phyloP scores from a whole-genome alignment of 2,329 filamentous ascomycete genomes.

The Neofusicoccum umdonicola region DNA sequence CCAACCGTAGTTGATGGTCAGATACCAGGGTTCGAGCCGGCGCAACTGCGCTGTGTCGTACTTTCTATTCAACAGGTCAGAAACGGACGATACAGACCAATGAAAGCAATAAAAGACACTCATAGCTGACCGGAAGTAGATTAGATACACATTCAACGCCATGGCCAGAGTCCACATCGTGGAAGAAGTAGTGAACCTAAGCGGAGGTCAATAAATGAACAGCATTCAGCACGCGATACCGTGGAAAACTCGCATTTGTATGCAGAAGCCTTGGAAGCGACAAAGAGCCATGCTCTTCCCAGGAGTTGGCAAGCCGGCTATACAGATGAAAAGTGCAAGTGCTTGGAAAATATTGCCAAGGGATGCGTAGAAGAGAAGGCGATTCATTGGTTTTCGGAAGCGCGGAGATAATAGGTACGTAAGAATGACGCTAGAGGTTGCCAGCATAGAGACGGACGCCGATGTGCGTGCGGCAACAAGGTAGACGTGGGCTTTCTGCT shows the following conservation, averaged over 20 bases:
- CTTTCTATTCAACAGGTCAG: constrained; percentile 38
- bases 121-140: constrained; percentile 59
- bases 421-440: constrained; percentile 52
- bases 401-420: constrained; percentile 66
- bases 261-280: constrained; percentile 73
- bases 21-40: constrained; percentile 68
- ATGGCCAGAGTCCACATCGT: constrained; percentile 76
- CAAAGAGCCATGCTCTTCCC: constrained; percentile 59
- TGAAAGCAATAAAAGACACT: too few species aligned
- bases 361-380: constrained; percentile 80
- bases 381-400: constrained; percentile 82
- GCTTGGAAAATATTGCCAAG: constrained; percentile 79
- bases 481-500: not conserved
- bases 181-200: constrained; percentile 74
- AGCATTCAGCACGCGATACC: not conserved
- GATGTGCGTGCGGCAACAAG: not conserved
- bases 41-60: constrained; percentile 66
- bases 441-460: not conserved
- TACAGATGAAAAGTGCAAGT: constrained; percentile 71
- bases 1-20: constrained; percentile 68
- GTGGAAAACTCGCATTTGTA: constrained; percentile 68
- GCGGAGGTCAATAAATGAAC: constrained; percentile 20
- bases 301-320: constrained; percentile 50
- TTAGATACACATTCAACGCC: constrained; percentile 79
- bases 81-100: too few species aligned